Evolutionary conservation across 2,329 filamentous ascomycete species (phyloP), one percentile per base, ranked within the genome.

Genomic region (Eutypa lata): DNA sequence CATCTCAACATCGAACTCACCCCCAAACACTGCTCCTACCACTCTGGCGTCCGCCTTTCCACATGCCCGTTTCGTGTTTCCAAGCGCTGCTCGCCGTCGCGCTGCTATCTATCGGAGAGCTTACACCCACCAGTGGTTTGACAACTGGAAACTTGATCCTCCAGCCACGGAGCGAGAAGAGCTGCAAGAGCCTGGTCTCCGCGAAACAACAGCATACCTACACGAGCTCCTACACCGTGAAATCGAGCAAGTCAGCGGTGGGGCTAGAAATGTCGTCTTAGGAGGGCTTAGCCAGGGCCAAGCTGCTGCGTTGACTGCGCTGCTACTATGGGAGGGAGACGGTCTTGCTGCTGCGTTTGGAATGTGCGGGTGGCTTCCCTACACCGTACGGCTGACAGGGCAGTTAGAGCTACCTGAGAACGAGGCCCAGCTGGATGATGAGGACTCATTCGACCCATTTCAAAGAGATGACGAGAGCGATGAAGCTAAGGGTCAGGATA

Each of bases 281-380:
- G 74, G 76, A 38, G 80, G 80, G 0, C 62, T 82, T 18, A 83
- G 81, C 47, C 80, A 83, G 56, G 81, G 80, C 0, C 79, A 77
- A 56, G 79, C 79, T 2, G 74, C 75, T 42, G 65, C 70, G 0
- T 53, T 83, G 53, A 60, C 71, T 18, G 66, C 73, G 10, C 56
- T 73, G 52, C 52, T 83, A 51, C 63, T 75, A 2, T 78, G 76
- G 75, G 67, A 74, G 10, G 73, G 70, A 0, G 60, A 62, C 16
- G 49, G 64, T 2, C 53, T 79, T 31, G 75, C 66, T 0, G 76
- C 62, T 0, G 58, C 67, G 13, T 62, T 77, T 7, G 74, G 72
- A 0, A 73, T 80, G 71, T 74, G 74, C 51, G 75, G 75, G 0
- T 78, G 70, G 60, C 58, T 80, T 50, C 77, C 78, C 0, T 72